Conservation (phyloP, 768 basidiomycete species). For the Macrocybe gigantea region DNA sequence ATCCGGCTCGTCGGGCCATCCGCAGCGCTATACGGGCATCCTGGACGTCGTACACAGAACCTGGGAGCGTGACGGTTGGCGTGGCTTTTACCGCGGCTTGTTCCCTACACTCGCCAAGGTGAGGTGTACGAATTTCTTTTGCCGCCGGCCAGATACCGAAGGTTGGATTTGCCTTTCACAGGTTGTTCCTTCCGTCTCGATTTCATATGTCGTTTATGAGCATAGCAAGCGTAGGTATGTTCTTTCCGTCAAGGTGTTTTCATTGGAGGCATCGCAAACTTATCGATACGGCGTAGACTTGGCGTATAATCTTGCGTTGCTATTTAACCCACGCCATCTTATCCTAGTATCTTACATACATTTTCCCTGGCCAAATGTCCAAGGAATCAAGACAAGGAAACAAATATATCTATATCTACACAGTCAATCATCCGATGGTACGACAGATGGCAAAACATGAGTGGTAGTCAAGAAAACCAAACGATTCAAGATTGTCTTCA, state of each 20-base stretch:
- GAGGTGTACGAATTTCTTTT: constrained; percentile 3
- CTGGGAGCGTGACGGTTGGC: constrained; percentile 81
- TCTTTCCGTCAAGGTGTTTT: neutral
- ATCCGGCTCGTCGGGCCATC: constrained; percentile 93
- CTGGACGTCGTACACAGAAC: constrained; percentile 80
- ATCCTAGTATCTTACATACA: constrained; percentile 4
- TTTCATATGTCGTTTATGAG: constrained; percentile 94
- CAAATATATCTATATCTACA: no score
- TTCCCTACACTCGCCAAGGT: constrained; percentile 93
- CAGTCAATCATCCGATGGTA: no score
- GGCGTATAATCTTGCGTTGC: constrained; percentile 40
- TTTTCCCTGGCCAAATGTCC: neutral
- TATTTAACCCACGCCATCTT: constrained; percentile 1
- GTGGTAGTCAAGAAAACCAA: no score
- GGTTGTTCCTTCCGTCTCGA: constrained; percentile 96
- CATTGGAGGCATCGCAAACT: constrained; percentile 4
- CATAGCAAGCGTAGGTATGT: constrained; percentile 74
- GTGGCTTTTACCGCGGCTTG: constrained; percentile 90
- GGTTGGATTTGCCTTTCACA: constrained; percentile 19
- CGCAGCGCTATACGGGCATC: constrained; percentile 84
- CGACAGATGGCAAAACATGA: no score
- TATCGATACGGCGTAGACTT: constrained; percentile 35
- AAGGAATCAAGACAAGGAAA: no score
- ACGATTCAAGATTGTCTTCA: no score
- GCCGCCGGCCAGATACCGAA: neutral